These are phyloP conservation scores for Lepidium campestre DNA, from an alignment of 441 rosid species.

Conservation along the genomic window DNA sequence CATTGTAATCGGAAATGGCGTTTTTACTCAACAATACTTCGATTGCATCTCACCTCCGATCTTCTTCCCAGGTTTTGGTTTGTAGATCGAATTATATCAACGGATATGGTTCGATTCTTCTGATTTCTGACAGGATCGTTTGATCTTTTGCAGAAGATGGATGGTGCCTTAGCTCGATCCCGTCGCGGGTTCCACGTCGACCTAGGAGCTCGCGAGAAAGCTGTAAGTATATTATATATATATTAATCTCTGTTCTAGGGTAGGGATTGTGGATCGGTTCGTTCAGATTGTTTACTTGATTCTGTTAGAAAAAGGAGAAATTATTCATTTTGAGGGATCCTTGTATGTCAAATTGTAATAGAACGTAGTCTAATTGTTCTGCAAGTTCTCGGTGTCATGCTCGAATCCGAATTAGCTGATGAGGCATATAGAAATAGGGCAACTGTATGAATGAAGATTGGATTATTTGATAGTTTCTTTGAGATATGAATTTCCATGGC, in stretches of 20 bases:
- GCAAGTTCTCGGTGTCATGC: background rate
- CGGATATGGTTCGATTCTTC: slow-evolving; percentile 3
- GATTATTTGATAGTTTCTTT: background rate
- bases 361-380: background rate
- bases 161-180: slow-evolving; percentile 34
- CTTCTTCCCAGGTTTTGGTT: slow-evolving; percentile 43
- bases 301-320: background rate
- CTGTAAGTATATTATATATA: slow-evolving; percentile 48
- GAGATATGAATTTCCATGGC: background rate
- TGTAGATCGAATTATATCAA: background rate
- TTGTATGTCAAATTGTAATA: background rate
- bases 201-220: slow-evolving; percentile 80
- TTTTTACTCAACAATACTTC: slow-evolving; percentile 43
- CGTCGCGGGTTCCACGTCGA: slow-evolving; percentile 71
- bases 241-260: background rate
- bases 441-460: background rate
- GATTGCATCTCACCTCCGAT: slow-evolving; percentile 54
- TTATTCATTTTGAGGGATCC: background rate
- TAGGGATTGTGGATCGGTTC: background rate
- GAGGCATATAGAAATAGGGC: background rate
- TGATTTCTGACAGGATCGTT: background rate
- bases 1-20: slow-evolving; percentile 66
- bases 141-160: slow-evolving; percentile 31
- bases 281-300: background rate
- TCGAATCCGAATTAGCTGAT: background rate